Percentiles rank a stretch among this genome's conserved stretches.
Conservation (phyloP, 2,329 filamentous ascomycete genomes). For the Didymella pinodella region DNA sequence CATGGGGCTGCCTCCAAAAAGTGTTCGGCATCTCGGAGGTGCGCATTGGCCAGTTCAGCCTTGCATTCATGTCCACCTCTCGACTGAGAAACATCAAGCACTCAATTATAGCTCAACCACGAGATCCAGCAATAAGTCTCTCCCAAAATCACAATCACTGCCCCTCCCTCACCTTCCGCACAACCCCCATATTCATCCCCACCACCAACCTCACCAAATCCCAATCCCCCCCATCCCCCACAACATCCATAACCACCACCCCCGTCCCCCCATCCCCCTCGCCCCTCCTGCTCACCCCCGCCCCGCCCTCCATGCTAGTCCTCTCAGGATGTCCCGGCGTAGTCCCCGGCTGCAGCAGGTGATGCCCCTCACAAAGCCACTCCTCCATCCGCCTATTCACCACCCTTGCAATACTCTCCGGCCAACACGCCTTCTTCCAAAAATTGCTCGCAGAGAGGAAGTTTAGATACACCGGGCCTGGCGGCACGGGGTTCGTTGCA, state of each 20-base stretch:
- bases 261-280: conserved; percentile 75
- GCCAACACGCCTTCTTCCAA: conserved; percentile 92
- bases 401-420: conserved; percentile 85
- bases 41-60: conserved; percentile 20
- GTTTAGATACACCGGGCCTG: conserved; percentile 80
- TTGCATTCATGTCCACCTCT: not conserved
- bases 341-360: conserved; percentile 33
- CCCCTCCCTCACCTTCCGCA: conserved; percentile 19
- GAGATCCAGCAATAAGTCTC: too few relatives aligned
- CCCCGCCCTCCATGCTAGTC: conserved; percentile 22
- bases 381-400: conserved; percentile 79
- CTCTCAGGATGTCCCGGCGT: conserved; percentile 23
- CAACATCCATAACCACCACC: conserved; percentile 92
- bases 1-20: conserved; percentile 23
- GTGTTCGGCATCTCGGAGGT: conserved; percentile 24
- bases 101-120: too few relatives aligned
- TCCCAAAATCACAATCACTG: not conserved
- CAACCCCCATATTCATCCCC: conserved; percentile 80
- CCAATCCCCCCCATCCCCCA: conserved; percentile 87
- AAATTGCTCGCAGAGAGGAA: conserved; percentile 93
- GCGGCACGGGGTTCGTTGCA: conserved; percentile 52
- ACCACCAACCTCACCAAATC: conserved; percentile 86
- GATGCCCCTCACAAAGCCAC: conserved; percentile 65
- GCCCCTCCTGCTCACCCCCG: conserved; percentile 59
- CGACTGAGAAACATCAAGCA: too few relatives aligned